These are phyloP conservation scores for Tetrahymena thermophila DNA, from an alignment of 73 alveolate genomes.

Conservation along the genomic window DNA sequence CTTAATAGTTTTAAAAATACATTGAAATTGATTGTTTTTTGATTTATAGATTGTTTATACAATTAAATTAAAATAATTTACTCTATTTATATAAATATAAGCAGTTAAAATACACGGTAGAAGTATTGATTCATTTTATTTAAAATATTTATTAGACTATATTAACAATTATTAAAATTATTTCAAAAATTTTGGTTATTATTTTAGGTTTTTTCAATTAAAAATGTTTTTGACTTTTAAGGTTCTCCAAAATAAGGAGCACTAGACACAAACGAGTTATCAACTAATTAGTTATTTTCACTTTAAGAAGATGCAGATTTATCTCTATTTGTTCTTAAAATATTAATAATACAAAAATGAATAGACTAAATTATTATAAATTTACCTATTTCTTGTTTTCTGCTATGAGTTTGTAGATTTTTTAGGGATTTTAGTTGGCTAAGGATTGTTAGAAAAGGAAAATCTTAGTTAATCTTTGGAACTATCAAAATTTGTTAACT, in stretches of 20 bases:
- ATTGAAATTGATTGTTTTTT: no score
- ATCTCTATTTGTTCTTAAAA: neutral
- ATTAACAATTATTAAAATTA: neutral
- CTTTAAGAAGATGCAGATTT: neutral
- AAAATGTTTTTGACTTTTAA: neutral
- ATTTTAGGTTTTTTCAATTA: neutral
- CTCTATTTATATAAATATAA: no score
- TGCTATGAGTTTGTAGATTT: neutral
- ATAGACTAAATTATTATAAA: neutral
- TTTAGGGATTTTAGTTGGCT: neutral
- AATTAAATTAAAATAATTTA: no score
- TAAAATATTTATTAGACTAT: neutral
- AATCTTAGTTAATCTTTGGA: neutral
- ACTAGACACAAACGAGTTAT: neutral
- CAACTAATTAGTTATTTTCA: neutral
- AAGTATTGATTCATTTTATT: no score
- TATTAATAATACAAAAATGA: no score
- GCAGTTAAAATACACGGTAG: no score
- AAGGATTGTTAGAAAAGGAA: neutral
- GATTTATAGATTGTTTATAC: no score
- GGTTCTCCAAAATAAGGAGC: slow-evolving; percentile 3
- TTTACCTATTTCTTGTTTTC: neutral
- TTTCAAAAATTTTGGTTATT: neutral
- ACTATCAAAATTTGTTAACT: neutral
- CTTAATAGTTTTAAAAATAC: no score